These are phyloP conservation scores for Funneliformis caledonium DNA, from an alignment of 371 early-diverging fungal genomes.

Conservation along the genomic window DNA sequence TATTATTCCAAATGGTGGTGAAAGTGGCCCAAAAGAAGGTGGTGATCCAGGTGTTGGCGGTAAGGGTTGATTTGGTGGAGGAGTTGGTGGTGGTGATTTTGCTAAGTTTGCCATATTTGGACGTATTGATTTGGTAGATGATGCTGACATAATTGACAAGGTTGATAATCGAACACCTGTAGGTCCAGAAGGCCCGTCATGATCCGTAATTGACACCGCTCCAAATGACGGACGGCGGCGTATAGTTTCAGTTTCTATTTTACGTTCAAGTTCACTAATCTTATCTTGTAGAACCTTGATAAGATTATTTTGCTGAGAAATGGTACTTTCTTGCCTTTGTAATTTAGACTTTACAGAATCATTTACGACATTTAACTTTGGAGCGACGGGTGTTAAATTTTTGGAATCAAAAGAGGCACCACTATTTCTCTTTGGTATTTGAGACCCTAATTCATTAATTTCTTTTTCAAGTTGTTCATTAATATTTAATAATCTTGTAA, in stretches of 20 bases:
- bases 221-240: background rate
- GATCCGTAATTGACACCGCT: background rate
- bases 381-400: background rate
- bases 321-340: constrained; percentile 36
- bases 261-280: constrained; percentile 27
- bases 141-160: constrained; percentile 10
- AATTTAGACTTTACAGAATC: constrained; percentile 11
- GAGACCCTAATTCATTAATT: background rate
- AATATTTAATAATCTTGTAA: constrained; percentile 15
- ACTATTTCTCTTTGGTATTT: background rate
- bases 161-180: constrained; percentile 17
- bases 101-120: background rate
- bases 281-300: constrained; percentile 43
- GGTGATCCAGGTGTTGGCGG: constrained; percentile 29
- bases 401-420: background rate
- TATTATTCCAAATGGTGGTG: background rate
- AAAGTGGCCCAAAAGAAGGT: background rate
- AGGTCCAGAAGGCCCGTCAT: constrained; percentile 11
- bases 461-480: constrained; percentile 37
- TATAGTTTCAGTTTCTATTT: background rate
- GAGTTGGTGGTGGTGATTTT: constrained; percentile 34
- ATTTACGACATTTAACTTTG: background rate
- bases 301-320: constrained; percentile 40
- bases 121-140: constrained; percentile 28
- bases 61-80: constrained; percentile 35